These are phyloP conservation scores for Afroboletus lepidellus DNA, from an alignment of 1,284 basidiomycete genomes.

Conservation along the genomic window DNA sequence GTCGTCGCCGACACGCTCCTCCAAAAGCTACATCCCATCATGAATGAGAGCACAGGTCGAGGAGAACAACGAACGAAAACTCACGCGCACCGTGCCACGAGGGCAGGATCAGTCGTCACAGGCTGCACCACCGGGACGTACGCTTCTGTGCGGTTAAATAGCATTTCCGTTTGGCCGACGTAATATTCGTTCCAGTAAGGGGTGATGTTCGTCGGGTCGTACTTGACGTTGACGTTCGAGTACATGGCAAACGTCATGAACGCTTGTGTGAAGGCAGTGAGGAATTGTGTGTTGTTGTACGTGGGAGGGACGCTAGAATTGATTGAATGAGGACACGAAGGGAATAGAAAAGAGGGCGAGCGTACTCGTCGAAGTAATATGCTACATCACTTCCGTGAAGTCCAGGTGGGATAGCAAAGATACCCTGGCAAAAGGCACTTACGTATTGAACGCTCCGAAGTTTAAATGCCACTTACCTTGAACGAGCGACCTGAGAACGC, in stretches of 20 bases:
- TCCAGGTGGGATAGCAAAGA: neutral
- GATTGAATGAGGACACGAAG: neutral
- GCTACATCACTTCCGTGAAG: neutral
- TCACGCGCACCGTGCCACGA: neutral
- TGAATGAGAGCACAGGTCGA: no score
- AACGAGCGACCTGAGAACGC: neutral
- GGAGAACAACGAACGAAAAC: neutral
- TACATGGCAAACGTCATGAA: conserved; percentile 19
- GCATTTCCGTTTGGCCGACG: conserved; percentile 15
- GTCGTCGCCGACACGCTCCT: no score
- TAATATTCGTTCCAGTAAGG: conserved; percentile 9
- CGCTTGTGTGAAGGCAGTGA: neutral
- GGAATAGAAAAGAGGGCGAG: neutral
- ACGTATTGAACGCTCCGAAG: neutral
- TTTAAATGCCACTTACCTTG: neutral
- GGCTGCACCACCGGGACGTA: conserved; percentile 4
- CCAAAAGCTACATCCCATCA: neutral
- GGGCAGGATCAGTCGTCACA: conserved; percentile 5
- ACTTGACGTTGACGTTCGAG: conserved; percentile 12
- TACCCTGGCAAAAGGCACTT: neutral
- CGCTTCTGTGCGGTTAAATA: conserved; percentile 20
- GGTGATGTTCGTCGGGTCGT: conserved; percentile 11
- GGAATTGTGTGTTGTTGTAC: conserved; percentile 12
- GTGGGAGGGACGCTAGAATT: neutral
- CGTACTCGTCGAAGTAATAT: neutral